Conservation (phyloP, 1,139 yeast species). For the Casaregolazyma lundiana region DNA sequence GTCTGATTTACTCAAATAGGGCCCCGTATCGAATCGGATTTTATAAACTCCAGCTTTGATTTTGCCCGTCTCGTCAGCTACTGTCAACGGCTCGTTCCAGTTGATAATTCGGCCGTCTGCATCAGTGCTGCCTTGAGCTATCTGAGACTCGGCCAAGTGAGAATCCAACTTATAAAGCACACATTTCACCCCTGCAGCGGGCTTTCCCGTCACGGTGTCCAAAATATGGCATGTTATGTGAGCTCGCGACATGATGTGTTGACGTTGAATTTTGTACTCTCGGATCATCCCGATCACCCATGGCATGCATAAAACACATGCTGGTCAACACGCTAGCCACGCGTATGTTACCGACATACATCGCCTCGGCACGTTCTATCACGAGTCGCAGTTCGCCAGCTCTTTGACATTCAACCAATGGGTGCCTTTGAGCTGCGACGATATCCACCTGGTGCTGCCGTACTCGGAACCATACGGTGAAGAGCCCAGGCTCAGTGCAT, state of each 20-base stretch:
- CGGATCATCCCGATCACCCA: background rate
- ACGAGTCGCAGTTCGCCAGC: conserved; percentile 14
- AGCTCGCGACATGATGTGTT: conserved; percentile 11
- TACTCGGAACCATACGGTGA: conserved; percentile 15
- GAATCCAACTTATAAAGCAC: conserved; percentile 27
- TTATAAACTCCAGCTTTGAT: conserved; percentile 57
- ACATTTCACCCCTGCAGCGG: conserved; percentile 59
- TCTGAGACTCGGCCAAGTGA: conserved; percentile 24
- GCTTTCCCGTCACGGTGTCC: conserved; percentile 79
- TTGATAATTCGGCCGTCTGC: conserved; percentile 68
- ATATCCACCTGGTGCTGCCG: conserved; percentile 15
- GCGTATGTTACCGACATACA: background rate
- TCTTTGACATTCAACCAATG: conserved; percentile 23
- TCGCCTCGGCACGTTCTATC: conserved; percentile 10
- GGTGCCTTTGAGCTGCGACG: conserved; percentile 23
- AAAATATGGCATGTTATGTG: conserved; percentile 76
- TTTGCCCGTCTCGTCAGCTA: conserved; percentile 37
- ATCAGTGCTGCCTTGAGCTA: conserved; percentile 63
- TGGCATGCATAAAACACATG: no score
- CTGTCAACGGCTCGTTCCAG: conserved; percentile 46
- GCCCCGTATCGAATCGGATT: conserved; percentile 69
- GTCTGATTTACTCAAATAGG: conserved; percentile 46
- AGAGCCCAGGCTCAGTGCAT: conserved; percentile 3
- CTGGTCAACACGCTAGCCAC: background rate
- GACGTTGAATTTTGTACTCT: background rate